Evolutionary conservation across 805 yeast genomes (phyloP), one percentile per base, ranked within the genome.

Genomic region (Ogataea populi-albae): DNA sequence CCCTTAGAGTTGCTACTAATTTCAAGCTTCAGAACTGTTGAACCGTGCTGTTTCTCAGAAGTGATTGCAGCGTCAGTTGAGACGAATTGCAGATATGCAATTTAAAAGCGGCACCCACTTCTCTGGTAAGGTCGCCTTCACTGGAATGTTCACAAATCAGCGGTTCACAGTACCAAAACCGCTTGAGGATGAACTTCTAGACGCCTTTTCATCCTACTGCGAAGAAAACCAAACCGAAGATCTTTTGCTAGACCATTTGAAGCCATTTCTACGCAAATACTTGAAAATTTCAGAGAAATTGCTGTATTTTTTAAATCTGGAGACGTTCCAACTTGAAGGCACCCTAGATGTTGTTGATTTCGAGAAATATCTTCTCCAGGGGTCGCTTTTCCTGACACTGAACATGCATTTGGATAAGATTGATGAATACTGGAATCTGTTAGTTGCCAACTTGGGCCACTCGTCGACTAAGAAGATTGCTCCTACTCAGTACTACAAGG

Each of bases 141-240:
- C 34, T 27, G 48, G 48, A 23, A 41, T 47, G 28, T 47, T 37
- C 27, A 47, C 52, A 17, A 39, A 32, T 9, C 38, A 34, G 17
- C 39, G 41, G 17, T 47, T 43, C 30, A 52, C 50, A 11, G 57
- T 73, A 1, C 76, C 78, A 1, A 48, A 52, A 14, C 62, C 61
- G 4, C 54, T 70, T 4, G 79, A 73, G 44, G 73, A 70, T 43
- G 62, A 57, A 19, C 53, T 74, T 4, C 52, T 74, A 6, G 72
- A 65, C 16, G 58, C 62, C 0, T 73, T 64, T 47, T 64, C 74
- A 0, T 52, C 52, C 9, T 65, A 57, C 38, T 64, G 69, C 19
- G 55, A 66, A 23, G 70, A 64, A 4, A 31, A 41, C 21, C 41
- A 30, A n/a, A 30, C 38, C 2, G 57, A 57, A 10, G 80, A 74